Percentiles rank a stretch among this genome's conserved stretches.
Evolutionary conservation across 805 yeast species (phyloP).

Genomic region (Torulaspora maleeae): DNA sequence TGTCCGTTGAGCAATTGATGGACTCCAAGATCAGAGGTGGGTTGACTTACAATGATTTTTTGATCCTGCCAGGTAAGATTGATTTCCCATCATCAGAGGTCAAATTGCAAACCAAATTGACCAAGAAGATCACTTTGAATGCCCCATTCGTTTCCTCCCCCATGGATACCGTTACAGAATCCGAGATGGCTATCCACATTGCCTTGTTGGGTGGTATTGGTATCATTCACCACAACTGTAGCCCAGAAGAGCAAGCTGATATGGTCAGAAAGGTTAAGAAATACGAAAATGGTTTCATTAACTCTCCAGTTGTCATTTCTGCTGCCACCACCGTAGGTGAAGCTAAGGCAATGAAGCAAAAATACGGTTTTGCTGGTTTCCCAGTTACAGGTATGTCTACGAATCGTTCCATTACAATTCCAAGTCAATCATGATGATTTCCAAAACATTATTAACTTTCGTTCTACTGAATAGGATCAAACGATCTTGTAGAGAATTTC

Average conservation of each 20-base stretch:
- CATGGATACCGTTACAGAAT: slow-evolving; percentile 98
- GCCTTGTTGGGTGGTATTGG: slow-evolving; percentile 98
- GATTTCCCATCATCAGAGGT: slow-evolving; percentile 79
- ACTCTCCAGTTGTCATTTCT: slow-evolving; percentile 82
- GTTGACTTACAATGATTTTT: slow-evolving; percentile 93
- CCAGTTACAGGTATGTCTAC: slow-evolving; percentile 95
- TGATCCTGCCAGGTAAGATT: slow-evolving; percentile 92
- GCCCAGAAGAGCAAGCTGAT: slow-evolving; percentile 95
- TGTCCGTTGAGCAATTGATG: slow-evolving; percentile 77
- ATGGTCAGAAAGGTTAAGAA: slow-evolving; percentile 97
- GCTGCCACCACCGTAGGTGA: slow-evolving; percentile 77
- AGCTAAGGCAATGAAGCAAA: slow-evolving; percentile 62
- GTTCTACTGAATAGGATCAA: slow-evolving; percentile 98
- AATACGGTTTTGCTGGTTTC: slow-evolving; percentile 92
- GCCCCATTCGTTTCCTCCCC: slow-evolving; percentile 97
- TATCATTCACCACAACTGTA: slow-evolving; percentile 95
- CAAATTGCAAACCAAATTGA: slow-evolving; percentile 75
- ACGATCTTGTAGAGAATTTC: slow-evolving; percentile 89
- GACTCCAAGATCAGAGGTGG: slow-evolving; percentile 92
- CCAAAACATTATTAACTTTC: slow-evolving; percentile 74
- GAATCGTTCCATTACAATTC: not conserved
- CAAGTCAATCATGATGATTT: slow-evolving; percentile 48
- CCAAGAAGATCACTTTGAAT: slow-evolving; percentile 86
- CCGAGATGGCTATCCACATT: slow-evolving; percentile 97
- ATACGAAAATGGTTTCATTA: slow-evolving; percentile 95